Base-by-base conservation (phyloP, 2,329 filamentous ascomycete species). In the Diaporthe amygdali region DNA sequence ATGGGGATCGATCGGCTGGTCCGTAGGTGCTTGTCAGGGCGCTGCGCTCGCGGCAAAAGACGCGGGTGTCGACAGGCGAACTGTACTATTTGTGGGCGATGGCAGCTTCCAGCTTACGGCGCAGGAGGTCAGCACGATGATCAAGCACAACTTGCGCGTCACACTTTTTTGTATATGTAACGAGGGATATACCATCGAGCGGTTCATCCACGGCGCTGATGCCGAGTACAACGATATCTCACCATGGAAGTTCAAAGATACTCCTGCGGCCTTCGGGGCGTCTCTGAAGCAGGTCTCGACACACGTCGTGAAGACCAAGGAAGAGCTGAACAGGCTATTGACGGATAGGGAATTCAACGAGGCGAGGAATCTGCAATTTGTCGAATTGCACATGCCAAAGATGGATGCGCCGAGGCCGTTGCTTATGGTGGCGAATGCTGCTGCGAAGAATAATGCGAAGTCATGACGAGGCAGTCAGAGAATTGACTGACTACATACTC, bases 121-220 rank as follows among this genome's bases (percentile, higher is more conserved):
- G 0, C 94, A 97, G 79, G 94, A 96, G 81, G 79, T 97, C 74
- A 93, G 91, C 80, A 96, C 94, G 14, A 96, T 97, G 88, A 89
- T 97, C 74, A 88, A 91, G 37, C 91, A 93, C 72, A 86, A 88
- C 30, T 84, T 97, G 70, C 91, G 92, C 73, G 89, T 93, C 25
- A 96, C 95, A 77, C 91, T 97, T 87, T 96, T 97, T 79, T 87
- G 96, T 73, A 92, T 97, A 75, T 94, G 93, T 86, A 97, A 97
- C 79, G 90, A 95, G 49, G 95, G 95, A 14, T 97, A 93, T 83
- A 96, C 94, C 12, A 96, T 97, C 79, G 95, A 97, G 83, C 90
- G 95, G 37, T 93, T 90, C 80, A 97, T 97, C 77, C 94, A 97
- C 81, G 94, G 94, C 67, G 92, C 92, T 90, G 85, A 95, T 10